Base-by-base conservation (phyloP, 2,329 filamentous ascomycete species). In the Hymenoscyphus fraxineus region DNA sequence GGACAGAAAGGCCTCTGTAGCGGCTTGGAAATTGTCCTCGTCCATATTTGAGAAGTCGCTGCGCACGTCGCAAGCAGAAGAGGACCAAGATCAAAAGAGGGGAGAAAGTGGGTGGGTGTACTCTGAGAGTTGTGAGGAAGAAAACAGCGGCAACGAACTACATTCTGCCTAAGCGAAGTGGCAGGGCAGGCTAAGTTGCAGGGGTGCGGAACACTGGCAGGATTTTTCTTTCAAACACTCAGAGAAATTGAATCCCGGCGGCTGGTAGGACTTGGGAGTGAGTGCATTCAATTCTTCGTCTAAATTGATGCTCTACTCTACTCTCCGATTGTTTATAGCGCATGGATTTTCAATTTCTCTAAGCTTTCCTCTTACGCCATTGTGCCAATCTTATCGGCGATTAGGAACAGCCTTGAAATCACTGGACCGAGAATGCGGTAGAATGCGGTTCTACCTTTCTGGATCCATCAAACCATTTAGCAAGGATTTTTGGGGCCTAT, bases 1-100 rank as follows among this genome's bases (percentile, higher is more conserved):
- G 63, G 77, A 70, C 66, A 86, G 69, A 71, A 89, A 89, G 10
- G 74, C 75, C 64, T 78, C 77, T 54, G 81, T 84, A 71, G 78
- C 77, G 66, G 73, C 70, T 68, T 81, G 74, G 68, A 82, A 83
- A 65, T 75, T 72, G 66, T 76, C 71, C 19, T 38, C 69, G 15
- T 71, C 71, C 72, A 74, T 73, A 6, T 39, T 64, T 13, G 19
- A 7, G 41, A 55, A 60, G 38, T 39, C 22, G 19, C 22, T n/a
- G 32, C 15, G 56, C 44, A 51, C 7, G 44, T 15, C 7, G 44
- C 44, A 51, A 51, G 44, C 44, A 51, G 44, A 51, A 35, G 35
- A 35, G 35, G 35, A 10, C 35, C 1, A 10, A 35, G 35, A 27
- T 10, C 10, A 22, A 22, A 51, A 27, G 44, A 51, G 44, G 44